Conservation (phyloP, 352 stramenopile species). For the Phytophthora vignae region DNA sequence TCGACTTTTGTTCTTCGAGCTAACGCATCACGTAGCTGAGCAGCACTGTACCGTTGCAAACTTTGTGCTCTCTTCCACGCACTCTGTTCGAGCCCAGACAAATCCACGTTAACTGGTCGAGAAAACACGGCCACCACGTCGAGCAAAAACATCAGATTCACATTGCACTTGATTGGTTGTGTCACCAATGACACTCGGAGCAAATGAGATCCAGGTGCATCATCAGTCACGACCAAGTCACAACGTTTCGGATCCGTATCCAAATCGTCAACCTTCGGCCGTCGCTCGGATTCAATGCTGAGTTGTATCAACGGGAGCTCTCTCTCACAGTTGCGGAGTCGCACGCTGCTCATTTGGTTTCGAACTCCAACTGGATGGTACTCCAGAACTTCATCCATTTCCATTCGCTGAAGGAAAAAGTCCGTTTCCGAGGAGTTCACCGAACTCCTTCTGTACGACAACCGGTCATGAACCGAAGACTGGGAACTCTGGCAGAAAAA, state of each 20-base stretch:
- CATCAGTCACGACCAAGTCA: slow-evolving; percentile 13
- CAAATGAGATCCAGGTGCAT: slow-evolving; percentile 32
- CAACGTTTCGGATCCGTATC: slow-evolving; percentile 24
- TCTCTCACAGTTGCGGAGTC: slow-evolving; percentile 70
- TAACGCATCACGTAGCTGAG: slow-evolving; percentile 76
- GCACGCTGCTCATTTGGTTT: slow-evolving; percentile 80
- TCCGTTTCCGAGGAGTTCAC: slow-evolving; percentile 39
- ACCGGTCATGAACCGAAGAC: slow-evolving; percentile 19
- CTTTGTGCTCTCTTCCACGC: slow-evolving; percentile 80
- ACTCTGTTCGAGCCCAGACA: slow-evolving; percentile 74
- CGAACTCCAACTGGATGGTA: slow-evolving; percentile 66
- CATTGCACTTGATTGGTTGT: slow-evolving; percentile 83
- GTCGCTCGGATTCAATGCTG: slow-evolving; percentile 58
- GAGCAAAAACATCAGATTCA: slow-evolving; percentile 81
- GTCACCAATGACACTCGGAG: slow-evolving; percentile 76
- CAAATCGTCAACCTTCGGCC: slow-evolving; percentile 23
- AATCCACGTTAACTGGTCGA: slow-evolving; percentile 76
- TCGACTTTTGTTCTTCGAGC: slow-evolving; percentile 76
- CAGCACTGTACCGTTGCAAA: slow-evolving; percentile 78
- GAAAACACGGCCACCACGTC: slow-evolving; percentile 74
- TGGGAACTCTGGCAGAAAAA: slow-evolving; percentile 57
- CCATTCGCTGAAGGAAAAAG: slow-evolving; percentile 81
- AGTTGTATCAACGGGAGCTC: slow-evolving; percentile 77
- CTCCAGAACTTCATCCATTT: slow-evolving; percentile 71
- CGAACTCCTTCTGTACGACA: slow-evolving; percentile 26